Evolutionary conservation across 148 eudicot genomes (phyloP).

Genomic region (Chenopodium suecicum): DNA sequence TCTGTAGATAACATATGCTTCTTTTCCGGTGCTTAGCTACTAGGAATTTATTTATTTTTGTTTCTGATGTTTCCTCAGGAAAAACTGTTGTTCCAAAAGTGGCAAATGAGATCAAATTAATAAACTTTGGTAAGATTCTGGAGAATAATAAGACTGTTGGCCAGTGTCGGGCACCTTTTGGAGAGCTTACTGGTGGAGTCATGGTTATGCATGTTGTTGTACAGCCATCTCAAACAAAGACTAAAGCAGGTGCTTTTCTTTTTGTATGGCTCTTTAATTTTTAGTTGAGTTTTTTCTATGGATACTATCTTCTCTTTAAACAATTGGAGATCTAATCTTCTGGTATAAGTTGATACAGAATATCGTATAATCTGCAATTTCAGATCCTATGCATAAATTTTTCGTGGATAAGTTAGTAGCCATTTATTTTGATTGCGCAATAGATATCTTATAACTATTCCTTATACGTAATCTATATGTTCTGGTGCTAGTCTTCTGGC

Average conservation of each 20-base stretch:
- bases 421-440: background rate
- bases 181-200: constrained; percentile 76
- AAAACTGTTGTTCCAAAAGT: constrained; percentile 73
- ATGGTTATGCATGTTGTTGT: constrained; percentile 97
- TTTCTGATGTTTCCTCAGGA: constrained; percentile 38
- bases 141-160: constrained; percentile 88
- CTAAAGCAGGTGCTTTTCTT: constrained; percentile 63
- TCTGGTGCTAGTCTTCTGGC: background rate
- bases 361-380: background rate
- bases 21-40: background rate
- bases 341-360: background rate
- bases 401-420: background rate
- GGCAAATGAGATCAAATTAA: constrained; percentile 84
- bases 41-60: background rate
- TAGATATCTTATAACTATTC: background rate
- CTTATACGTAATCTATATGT: background rate
- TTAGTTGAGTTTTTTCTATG: constrained; percentile 1
- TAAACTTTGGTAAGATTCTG: constrained; percentile 84
- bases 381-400: background rate
- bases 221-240: constrained; percentile 80
- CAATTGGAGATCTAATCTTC: background rate
- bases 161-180: constrained; percentile 85
- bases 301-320: background rate
- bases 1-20: too few species aligned
- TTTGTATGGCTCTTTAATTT: background rate